Evolutionary conservation across 306 rosid species (phyloP), one percentile per base, ranked within the genome.

Genomic region (Pyrus communis): DNA sequence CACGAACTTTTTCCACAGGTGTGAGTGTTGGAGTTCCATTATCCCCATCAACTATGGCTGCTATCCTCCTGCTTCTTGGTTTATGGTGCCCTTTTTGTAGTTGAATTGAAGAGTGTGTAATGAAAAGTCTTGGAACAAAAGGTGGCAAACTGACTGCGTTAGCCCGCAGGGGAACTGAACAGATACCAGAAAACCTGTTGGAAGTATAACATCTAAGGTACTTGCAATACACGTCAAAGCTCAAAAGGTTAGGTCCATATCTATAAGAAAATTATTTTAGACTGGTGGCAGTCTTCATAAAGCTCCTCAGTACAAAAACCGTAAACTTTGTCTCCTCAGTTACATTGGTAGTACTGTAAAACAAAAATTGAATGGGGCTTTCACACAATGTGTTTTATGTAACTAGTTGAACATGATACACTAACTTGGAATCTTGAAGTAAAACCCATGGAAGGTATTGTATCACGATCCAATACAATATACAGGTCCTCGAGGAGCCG

Each of bases 1-100:
- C 87, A 75, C 63, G 71, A 79, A 43, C 58, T 77, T 82, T 78
- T 79, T 80, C 82, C 75, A 75, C 58, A 14, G 90, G 81, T 63
- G 89, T 80, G 66, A 85, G 28, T 31, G 85, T 85, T 64, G 93
- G 93, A 84, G 83, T 82, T 42, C 71, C 85, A 62, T 72, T 80
- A 70, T 76, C 81, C 61, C 79, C 89, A 51, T 80, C 80, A 54
- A 76, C 73, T 75, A 68, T 75, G 38, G 73, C 73, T 64, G 71
- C 54, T 79, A 75, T 60, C 45, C 68, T 85, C 86, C 83, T 80
- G 79, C 71, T 71, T 77, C 79, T 75, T 75, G 75, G 77, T 71
- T 49, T 76, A 58, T 25, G 74, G 62, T 71, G 42, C 15, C 28
- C 70, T 76, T 73, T 71, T 76, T 64, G 81, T 74, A 4, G 77